phyloP scores from a whole-genome alignment of 2,329 filamentous ascomycete species.

The Xylariaceae sp. region DNA sequence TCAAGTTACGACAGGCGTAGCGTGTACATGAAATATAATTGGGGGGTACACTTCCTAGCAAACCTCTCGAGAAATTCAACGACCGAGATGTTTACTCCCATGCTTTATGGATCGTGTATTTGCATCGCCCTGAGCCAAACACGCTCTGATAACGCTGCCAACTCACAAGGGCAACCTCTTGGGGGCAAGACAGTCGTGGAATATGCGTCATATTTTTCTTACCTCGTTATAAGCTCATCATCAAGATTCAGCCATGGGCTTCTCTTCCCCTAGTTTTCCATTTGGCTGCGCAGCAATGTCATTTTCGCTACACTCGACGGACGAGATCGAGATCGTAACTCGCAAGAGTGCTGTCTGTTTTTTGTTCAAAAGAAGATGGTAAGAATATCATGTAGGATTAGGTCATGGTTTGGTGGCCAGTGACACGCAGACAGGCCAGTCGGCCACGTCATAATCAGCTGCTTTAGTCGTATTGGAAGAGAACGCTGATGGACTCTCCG shows the following conservation, averaged over 20 bases:
- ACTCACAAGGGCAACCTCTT: conserved; percentile 14
- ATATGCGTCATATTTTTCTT: too few relatives aligned
- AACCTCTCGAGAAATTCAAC: conserved; percentile 23
- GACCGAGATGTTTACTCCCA: conserved; percentile 19
- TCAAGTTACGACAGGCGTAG: conserved; percentile 18
- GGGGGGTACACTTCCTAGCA: conserved; percentile 24
- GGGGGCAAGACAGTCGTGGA: too few relatives aligned
- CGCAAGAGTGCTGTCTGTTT: too few relatives aligned
- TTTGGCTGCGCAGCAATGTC: neutral
- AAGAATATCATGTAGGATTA: conserved; percentile 1
- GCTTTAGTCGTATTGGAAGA: conserved; percentile 77
- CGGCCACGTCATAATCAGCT: too few relatives aligned
- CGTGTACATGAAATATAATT: conserved; percentile 24
- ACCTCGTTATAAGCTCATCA: conserved; percentile 10
- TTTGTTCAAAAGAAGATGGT: too few relatives aligned
- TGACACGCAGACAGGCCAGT: too few relatives aligned
- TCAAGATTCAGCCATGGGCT: conserved; percentile 6
- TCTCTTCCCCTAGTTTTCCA: neutral
- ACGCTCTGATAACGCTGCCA: conserved; percentile 17
- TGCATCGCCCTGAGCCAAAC: conserved; percentile 20
- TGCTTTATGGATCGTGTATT: conserved; percentile 17
- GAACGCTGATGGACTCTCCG: conserved; percentile 92
- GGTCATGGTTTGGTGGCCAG: conserved; percentile 1
- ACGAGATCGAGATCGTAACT: too few relatives aligned
- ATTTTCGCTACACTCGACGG: too few relatives aligned